Evolutionary conservation across 441 rosid genomes (phyloP).

Genomic region (Eruca vesicaria): DNA sequence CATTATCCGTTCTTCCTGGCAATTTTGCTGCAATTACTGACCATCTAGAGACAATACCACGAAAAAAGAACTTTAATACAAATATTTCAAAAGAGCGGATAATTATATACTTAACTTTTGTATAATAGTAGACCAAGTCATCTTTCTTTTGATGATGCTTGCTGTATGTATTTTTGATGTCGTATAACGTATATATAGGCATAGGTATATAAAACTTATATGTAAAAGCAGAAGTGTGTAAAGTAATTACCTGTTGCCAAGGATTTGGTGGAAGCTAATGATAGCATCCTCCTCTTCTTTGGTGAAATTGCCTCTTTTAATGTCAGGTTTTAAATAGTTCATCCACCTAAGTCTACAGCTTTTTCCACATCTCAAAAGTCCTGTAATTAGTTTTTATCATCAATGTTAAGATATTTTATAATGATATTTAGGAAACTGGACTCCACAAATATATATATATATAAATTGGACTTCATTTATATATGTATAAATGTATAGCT

Average conservation of each 20-base stretch:
- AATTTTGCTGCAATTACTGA: conserved; percentile 79
- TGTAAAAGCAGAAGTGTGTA: background rate
- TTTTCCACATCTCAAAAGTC: conserved; percentile 82
- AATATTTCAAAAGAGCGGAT: background rate
- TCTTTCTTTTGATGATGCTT: conserved; percentile 14
- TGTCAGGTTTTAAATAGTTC: conserved; percentile 72
- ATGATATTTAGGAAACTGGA: background rate
- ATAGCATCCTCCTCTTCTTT: conserved; percentile 80
- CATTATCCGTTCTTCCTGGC: conserved; percentile 90
- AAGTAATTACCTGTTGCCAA: conserved; percentile 55
- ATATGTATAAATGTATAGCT: background rate
- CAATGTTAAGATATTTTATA: background rate
- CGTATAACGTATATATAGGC: background rate
- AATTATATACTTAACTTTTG: background rate
- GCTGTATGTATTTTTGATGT: background rate
- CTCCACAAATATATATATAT: background rate
- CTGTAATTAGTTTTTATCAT: conserved; percentile 33
- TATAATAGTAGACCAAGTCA: conserved; percentile 18
- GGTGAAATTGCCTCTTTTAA: conserved; percentile 82
- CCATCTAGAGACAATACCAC: conserved; percentile 57
- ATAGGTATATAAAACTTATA: background rate
- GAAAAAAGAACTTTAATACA: conserved; percentile 2
- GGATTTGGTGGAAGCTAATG: conserved; percentile 56
- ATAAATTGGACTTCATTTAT: no score
- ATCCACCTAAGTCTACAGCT: conserved; percentile 94